Evolutionary conservation across 768 basidiomycete species (phyloP), one percentile per base, ranked within the genome.

Genomic region (Lactarius hatsudake): DNA sequence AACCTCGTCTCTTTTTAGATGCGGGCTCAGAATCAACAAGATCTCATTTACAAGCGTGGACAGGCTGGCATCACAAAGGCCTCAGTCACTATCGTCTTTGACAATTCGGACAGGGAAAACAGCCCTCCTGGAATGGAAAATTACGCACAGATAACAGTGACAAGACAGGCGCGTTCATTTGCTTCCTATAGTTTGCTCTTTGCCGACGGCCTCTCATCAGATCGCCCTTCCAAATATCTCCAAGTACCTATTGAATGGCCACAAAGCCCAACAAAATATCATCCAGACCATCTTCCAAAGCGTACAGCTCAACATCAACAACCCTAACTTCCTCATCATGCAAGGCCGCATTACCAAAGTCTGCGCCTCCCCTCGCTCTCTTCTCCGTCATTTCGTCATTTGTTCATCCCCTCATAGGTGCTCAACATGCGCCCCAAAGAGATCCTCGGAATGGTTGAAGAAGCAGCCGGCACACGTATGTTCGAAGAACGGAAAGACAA

Each of bases 241-340:
- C 7, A 99, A 99, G 73, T 98, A 97, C 77, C 87, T 99, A 18
- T 78, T 98, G 51, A 98, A 98, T 70, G 97, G 97, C 0, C 97
- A 98, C 81, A 97, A 96, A 73, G 82, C 94, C 3, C 86, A 87
- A 4, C 94, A 97, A 71, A 86, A 91, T 62, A 82, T 81, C 1
- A 85, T 99, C 0, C 97, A 97, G 73, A 90, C 87, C 34, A 82
- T 98, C 17, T 98, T 99, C 74, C 97, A 98, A 75, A 90, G 93
- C 48, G 96, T 99, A 0, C 95, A 97, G 76, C 86, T 99, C 71
- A 98, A 98, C 75, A 98, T 99, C 83, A 99, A 98, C 79, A 98
- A 98, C 77, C 97, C 97, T 54, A 98, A 98, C 76, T 98, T 98
- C 80, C 84, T 99, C 66, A 98, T 98, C 76, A 98, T 98, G 96